Conservation (phyloP, 2,329 filamentous ascomycete species). For the Corinectria fuckeliana region DNA sequence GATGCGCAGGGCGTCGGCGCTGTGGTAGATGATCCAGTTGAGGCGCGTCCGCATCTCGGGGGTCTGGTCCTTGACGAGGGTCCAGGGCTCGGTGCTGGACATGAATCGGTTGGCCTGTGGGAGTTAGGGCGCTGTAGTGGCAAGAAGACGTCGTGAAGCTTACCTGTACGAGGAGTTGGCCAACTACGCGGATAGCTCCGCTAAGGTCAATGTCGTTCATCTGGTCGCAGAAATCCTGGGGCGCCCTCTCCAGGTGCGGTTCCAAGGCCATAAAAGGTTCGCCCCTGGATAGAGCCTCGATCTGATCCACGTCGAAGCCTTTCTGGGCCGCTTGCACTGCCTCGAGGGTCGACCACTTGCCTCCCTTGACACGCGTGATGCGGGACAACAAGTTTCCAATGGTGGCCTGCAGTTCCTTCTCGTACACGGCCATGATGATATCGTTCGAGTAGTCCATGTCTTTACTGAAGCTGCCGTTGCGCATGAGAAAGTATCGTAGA, state of each 20-base stretch:
- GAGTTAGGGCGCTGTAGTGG: slow-evolving; percentile 18
- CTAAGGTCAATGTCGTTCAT: slow-evolving; percentile 72
- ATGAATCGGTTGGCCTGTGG: slow-evolving; percentile 56
- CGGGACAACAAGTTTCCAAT: slow-evolving; percentile 83
- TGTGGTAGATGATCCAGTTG: slow-evolving; percentile 70
- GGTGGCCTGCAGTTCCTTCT: slow-evolving; percentile 76
- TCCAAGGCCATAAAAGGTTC: slow-evolving; percentile 38
- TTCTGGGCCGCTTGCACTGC: slow-evolving; percentile 53
- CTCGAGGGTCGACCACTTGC: slow-evolving; percentile 67
- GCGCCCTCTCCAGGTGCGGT: slow-evolving; percentile 27
- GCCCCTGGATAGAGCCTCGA: background rate
- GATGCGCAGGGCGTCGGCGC: slow-evolving; percentile 79
- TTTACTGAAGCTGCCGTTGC: slow-evolving; percentile 76
- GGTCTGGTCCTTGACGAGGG: slow-evolving; percentile 50
- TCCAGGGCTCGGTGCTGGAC: slow-evolving; percentile 72
- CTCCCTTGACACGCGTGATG: slow-evolving; percentile 67
- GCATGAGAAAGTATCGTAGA: slow-evolving; percentile 87
- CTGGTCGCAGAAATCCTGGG: slow-evolving; percentile 48
- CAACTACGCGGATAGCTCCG: slow-evolving; percentile 69
- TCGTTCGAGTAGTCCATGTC: slow-evolving; percentile 88
- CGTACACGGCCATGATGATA: slow-evolving; percentile 77
- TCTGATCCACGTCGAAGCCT: slow-evolving; percentile 32
- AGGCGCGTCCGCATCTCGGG: slow-evolving; percentile 49
- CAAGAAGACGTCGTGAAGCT: slow-evolving; percentile 3
- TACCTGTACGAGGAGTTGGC: slow-evolving; percentile 67